Conservation (phyloP, 176 grass and related monocot species). For the Rhynchospora pubera region DNA sequence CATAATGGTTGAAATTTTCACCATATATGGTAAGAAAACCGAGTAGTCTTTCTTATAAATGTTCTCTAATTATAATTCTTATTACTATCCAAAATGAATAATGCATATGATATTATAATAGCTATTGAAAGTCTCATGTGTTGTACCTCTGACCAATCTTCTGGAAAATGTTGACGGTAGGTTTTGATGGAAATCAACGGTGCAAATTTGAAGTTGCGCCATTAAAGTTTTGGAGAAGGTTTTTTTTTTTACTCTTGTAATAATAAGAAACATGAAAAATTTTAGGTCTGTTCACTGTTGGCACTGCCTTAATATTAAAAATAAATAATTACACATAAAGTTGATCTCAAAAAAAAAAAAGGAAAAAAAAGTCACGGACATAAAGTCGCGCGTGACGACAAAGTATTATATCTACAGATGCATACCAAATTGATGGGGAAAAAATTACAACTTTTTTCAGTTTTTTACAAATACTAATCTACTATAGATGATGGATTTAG, state of each 20-base stretch:
- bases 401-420: not conserved
- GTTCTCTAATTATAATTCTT: not conserved
- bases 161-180: not conserved
- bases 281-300: not conserved
- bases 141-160: not conserved
- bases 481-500: not conserved
- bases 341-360: no score
- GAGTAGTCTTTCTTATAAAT: not conserved
- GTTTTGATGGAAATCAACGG: not conserved
- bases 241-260: not conserved
- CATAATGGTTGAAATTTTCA: not conserved
- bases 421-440: not conserved
- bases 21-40: not conserved
- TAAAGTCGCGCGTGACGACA: not conserved
- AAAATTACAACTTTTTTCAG: not conserved
- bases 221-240: not conserved
- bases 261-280: not conserved
- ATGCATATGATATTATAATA: not conserved
- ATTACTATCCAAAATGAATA: not conserved
- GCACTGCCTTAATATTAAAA: not conserved
- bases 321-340: not conserved
- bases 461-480: not conserved
- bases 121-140: not conserved
- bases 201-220: not conserved
- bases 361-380: not conserved